Evolutionary conservation across 176 grass and related monocot genomes (phyloP).

Genomic region (Phragmites australis): DNA sequence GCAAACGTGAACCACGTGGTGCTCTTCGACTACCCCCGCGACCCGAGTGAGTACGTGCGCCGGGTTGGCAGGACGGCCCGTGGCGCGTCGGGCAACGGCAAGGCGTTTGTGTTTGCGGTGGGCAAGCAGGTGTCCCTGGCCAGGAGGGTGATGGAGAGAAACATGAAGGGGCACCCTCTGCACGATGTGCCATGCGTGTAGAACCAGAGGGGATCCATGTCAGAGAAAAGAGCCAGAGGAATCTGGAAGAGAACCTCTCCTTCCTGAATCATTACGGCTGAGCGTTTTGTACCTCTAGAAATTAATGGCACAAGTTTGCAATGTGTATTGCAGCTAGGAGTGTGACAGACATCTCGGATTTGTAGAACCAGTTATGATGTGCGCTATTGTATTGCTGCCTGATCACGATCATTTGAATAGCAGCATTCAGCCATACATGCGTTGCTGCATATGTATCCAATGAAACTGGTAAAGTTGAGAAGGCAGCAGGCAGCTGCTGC

Average conservation of each 20-base stretch:
- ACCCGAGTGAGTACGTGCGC: constrained; percentile 82
- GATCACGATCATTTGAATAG: background rate
- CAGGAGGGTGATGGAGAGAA: constrained; percentile 85
- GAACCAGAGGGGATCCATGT: background rate
- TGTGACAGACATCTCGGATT: background rate
- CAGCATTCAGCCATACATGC: background rate
- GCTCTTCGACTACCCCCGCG: constrained; percentile 87
- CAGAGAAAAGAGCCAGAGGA: background rate
- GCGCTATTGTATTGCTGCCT: background rate
- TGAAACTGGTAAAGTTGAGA: background rate
- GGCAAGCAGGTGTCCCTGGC: constrained; percentile 90
- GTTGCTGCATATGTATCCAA: too few species aligned
- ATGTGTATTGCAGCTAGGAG: background rate
- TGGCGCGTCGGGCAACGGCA: constrained; percentile 65
- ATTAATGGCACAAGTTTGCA: background rate
- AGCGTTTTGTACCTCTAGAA: background rate
- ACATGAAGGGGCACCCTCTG: constrained; percentile 79
- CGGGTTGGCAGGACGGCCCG: constrained; percentile 81
- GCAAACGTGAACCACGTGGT: constrained; percentile 83
- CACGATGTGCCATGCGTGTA: constrained; percentile 70
- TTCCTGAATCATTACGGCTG: background rate
- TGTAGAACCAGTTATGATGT: background rate
- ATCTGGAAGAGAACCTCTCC: background rate
- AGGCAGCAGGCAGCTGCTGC: background rate
- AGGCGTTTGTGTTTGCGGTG: constrained; percentile 81